phyloP scores from a whole-genome alignment of 352 stramenopile species.

The Phytopythium sindhum region DNA sequence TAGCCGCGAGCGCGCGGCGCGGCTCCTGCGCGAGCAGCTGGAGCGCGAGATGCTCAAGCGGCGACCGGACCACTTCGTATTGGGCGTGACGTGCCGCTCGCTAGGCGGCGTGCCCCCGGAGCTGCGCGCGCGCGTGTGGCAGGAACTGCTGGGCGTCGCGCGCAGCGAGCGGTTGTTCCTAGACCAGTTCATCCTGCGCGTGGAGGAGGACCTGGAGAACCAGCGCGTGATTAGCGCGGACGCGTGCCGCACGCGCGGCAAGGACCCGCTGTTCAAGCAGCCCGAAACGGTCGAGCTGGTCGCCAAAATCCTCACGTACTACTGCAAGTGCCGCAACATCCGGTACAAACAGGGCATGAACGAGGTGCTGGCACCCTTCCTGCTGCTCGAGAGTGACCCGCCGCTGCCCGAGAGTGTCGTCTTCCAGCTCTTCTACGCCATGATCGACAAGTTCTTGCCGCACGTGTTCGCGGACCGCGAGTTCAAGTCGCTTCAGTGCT shows the following conservation, averaged over 20 bases:
- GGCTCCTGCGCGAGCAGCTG: conserved; percentile 32
- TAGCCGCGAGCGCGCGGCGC: conserved; percentile 1
- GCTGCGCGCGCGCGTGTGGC: conserved; percentile 67
- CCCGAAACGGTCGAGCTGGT: conserved; percentile 74
- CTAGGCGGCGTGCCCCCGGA: conserved; percentile 53
- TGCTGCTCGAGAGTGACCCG: conserved; percentile 59
- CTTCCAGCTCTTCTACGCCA: conserved; percentile 87
- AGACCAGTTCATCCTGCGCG: conserved; percentile 65
- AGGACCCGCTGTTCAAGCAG: conserved; percentile 75
- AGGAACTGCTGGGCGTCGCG: conserved; percentile 72
- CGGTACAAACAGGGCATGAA: conserved; percentile 95
- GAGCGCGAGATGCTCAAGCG: conserved; percentile 64
- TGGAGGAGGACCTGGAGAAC: conserved; percentile 87
- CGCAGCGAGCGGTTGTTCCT: conserved; percentile 57
- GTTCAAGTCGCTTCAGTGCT: conserved; percentile 91
- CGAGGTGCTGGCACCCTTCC: conserved; percentile 90
- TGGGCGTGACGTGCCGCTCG: conserved; percentile 67
- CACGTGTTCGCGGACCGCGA: conserved; percentile 88
- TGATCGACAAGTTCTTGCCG: conserved; percentile 87
- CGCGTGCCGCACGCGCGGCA: conserved; percentile 74
- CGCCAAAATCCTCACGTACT: conserved; percentile 88
- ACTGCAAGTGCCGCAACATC: conserved; percentile 89
- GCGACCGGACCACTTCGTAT: conserved; percentile 66
- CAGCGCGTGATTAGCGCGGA: conserved; percentile 90
- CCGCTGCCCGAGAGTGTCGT: conserved; percentile 61